These are phyloP conservation scores for Speleostelium caveatum DNA, from an alignment of 78 protist genomes.

Conservation along the genomic window DNA sequence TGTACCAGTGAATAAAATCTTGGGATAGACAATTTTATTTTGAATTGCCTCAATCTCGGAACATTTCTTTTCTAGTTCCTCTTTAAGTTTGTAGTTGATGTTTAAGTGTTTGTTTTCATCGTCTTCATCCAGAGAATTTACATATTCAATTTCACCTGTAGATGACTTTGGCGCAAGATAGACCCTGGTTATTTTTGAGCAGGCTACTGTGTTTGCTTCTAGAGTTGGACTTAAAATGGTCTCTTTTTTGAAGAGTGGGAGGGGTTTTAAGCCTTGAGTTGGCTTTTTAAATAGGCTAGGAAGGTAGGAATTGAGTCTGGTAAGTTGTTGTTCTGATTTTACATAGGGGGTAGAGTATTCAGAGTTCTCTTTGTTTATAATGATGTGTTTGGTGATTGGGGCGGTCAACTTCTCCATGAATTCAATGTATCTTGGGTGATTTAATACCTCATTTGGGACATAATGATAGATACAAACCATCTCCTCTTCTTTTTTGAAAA, in stretches of 20 bases:
- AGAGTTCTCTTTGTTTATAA: slow-evolving; percentile 34
- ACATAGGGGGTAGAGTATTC: slow-evolving; percentile 12
- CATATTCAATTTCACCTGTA: not conserved
- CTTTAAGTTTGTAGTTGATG: too few species aligned
- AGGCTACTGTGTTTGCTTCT: too few species aligned
- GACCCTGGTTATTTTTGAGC: slow-evolving; percentile 1
- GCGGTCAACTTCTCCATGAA: slow-evolving; percentile 48
- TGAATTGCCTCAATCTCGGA: not conserved
- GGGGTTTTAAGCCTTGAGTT: not conserved
- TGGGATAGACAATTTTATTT: slow-evolving; percentile 16
- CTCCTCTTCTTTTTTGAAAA: not conserved
- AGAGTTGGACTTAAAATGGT: slow-evolving; percentile 11
- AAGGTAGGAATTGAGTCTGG: not conserved
- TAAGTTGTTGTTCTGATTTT: not conserved
- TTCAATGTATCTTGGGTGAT: not conserved
- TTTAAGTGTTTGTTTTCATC: too few species aligned
- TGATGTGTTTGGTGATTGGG: slow-evolving; percentile 10
- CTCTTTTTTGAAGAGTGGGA: not conserved
- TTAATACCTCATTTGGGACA: slow-evolving; percentile 29
- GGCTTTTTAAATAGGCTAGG: slow-evolving; percentile 32
- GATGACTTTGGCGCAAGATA: not conserved
- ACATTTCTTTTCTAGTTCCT: not conserved
- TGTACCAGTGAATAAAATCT: slow-evolving; percentile 94
- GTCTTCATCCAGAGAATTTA: not conserved
- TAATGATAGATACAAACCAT: slow-evolving; percentile 2